Conservation (phyloP, 306 rosid genomes). For the Morella rubra region DNA sequence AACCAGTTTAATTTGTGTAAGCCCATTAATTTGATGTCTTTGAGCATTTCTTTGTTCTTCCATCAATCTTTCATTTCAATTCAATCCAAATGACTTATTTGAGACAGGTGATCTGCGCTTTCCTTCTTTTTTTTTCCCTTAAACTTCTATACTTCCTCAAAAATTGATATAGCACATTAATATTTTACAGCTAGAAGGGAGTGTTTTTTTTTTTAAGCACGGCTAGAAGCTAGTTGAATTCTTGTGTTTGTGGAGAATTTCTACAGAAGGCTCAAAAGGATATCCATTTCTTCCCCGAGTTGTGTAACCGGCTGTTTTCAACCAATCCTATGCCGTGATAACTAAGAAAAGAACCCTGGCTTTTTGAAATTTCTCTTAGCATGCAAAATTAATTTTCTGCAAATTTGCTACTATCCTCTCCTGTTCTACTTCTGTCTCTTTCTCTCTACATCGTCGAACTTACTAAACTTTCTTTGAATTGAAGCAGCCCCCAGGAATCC, state of each 20-base stretch:
- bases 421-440: no score
- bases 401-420: constrained; percentile 5
- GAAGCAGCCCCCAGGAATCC: constrained; percentile 37
- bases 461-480: constrained; percentile 27
- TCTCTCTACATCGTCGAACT: constrained; percentile 1
- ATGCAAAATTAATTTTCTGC: background rate
- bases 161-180: background rate
- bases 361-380: constrained; percentile 16
- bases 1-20: no score
- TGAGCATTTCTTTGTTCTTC: no score
- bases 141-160: background rate
- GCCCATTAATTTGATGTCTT: no score
- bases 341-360: constrained; percentile 62
- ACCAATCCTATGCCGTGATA: constrained; percentile 42
- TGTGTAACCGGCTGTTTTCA: constrained; percentile 15
- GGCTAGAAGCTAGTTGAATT: background rate
- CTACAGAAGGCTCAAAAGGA: constrained; percentile 39
- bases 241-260: constrained; percentile 30
- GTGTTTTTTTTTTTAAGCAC: no score
- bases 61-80: no score
- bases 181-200: background rate
- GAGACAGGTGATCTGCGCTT: constrained; percentile 27
- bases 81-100: background rate
- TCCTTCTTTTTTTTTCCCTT: background rate
- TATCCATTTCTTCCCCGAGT: constrained; percentile 31